phyloP scores from a whole-genome alignment of 2,329 filamentous ascomycete genomes.

The Teratosphaeria pseudoeucalypti region DNA sequence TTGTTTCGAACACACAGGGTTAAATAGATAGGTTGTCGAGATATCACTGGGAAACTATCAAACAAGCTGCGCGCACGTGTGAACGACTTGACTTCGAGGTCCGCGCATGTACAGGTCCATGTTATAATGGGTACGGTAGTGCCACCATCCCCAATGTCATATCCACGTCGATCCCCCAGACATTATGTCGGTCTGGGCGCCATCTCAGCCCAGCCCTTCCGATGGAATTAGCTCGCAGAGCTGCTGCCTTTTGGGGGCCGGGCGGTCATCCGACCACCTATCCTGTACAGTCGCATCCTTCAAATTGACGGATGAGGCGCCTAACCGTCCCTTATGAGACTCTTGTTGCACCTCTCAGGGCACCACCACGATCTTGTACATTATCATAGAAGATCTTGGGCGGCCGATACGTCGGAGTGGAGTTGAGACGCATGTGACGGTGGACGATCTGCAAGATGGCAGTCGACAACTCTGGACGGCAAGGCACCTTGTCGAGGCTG shows the following conservation, averaged over 20 bases:
- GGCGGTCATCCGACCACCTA: neutral
- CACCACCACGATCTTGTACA: neutral
- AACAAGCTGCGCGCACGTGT: too few species aligned
- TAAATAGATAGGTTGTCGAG: neutral
- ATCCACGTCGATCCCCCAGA: too few species aligned
- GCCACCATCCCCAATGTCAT: too few species aligned
- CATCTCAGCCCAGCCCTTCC: neutral
- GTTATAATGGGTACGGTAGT: too few species aligned
- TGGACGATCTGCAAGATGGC: slow-evolving; percentile 3
- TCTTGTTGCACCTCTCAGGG: neutral
- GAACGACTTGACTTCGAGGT: too few species aligned
- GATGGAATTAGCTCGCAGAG: neutral
- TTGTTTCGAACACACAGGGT: neutral
- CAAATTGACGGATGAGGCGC: neutral
- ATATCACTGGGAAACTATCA: too few species aligned
- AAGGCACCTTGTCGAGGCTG: slow-evolving; percentile 38
- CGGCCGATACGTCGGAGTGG: neutral
- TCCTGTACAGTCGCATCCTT: neutral
- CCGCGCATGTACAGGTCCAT: too few species aligned
- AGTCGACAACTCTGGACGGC: slow-evolving; percentile 12
- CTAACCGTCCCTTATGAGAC: neutral
- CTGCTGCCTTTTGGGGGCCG: neutral
- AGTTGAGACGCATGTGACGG: neutral
- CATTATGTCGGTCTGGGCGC: neutral
- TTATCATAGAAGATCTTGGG: neutral